phyloP scores from a whole-genome alignment of 768 basidiomycete species.

The Kwoniella botswanensis region DNA sequence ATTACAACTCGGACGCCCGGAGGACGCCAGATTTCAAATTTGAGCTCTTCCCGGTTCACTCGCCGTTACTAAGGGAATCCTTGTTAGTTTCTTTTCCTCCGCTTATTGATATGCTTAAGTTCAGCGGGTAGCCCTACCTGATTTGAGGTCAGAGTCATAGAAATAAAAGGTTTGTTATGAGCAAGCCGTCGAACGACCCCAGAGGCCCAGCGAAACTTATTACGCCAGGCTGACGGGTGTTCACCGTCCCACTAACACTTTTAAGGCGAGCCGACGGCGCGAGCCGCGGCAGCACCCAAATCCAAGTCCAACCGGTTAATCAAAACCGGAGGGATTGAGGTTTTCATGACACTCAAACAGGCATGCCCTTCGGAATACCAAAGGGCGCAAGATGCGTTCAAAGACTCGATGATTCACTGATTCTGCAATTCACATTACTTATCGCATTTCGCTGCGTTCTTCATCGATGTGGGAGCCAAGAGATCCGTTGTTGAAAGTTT shows the following conservation, averaged over 20 bases:
- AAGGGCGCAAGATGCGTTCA: conserved; percentile 79
- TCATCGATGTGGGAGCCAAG: conserved; percentile 81
- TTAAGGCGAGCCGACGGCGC: conserved; percentile 59
- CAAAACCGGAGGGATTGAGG: conserved; percentile 45
- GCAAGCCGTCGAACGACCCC: conserved; percentile 22
- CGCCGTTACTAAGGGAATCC: conserved; percentile 87
- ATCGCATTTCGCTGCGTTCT: conserved; percentile 80
- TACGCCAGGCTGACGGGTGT: conserved; percentile 58
- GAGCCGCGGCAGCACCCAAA: conserved; percentile 40
- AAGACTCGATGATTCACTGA: conserved; percentile 83
- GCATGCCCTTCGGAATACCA: conserved; percentile 71
- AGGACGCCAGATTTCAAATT: conserved; percentile 77
- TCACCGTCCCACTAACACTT: conserved; percentile 61
- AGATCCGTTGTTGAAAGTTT: conserved; percentile 71
- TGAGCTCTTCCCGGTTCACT: conserved; percentile 82
- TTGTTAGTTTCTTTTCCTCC: conserved; percentile 90
- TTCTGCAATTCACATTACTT: conserved; percentile 83
- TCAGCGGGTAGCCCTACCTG: conserved; percentile 82
- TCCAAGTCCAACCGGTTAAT: conserved; percentile 31
- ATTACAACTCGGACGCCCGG: conserved; percentile 73
- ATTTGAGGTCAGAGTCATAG: conserved; percentile 69
- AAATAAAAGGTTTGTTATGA: conserved; percentile 47
- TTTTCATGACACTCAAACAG: conserved; percentile 70
- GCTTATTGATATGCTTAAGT: conserved; percentile 89
- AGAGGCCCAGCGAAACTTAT: conserved; percentile 60